Base-by-base conservation (phyloP, 2,329 filamentous ascomycete species). In the Biscogniauxia mediterranea region DNA sequence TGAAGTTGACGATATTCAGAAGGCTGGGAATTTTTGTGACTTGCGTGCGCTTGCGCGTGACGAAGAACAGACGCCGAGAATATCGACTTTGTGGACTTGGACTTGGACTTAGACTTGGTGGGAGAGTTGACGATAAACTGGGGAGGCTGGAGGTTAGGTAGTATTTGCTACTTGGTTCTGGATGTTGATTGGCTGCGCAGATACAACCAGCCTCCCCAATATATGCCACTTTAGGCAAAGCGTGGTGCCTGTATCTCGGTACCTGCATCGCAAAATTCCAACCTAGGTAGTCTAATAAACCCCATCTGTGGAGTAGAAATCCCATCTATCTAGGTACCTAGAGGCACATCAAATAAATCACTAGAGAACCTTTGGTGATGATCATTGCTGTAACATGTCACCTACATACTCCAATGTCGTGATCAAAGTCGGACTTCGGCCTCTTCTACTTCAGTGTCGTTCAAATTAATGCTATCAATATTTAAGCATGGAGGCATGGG, bases 1-100 rank as follows among this genome's bases (percentile, higher is more conserved):
- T 15, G n/a, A 28, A 60, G 9, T 21, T 20, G n/a, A 55, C 55
- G 25, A 65, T 62, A 65, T 58, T 63, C 38, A 42, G 60, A 65
- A 61, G 65, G 62, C 55, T 64, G 65, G 65, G 58, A 58, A 25
- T 49, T 20, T 46, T 5, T 23, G 32, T 11, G 32, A 38, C 9
- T 38, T 38, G 32, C 32, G 8, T 15, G 32, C 13, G 32, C 9
- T 9, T 38, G 32, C 32, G 13, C 7, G 32, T 23, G 23, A 23
- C 5, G 23, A 23, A 23, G 23, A 23, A 23, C 23, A 23, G 23
- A 23, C 23, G 23, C 23, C 23, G 23, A 23, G 23, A 23, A 23
- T 23, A 23, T 23, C 23, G 23, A 23, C 5, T 23, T 23, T 2
- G 23, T 23, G 23, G 23, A 23, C 23, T 23, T 23, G 23, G n/a